Evolutionary conservation across 2,329 filamentous ascomycete genomes (phyloP).

Genomic region (Pyricularia grisea): DNA sequence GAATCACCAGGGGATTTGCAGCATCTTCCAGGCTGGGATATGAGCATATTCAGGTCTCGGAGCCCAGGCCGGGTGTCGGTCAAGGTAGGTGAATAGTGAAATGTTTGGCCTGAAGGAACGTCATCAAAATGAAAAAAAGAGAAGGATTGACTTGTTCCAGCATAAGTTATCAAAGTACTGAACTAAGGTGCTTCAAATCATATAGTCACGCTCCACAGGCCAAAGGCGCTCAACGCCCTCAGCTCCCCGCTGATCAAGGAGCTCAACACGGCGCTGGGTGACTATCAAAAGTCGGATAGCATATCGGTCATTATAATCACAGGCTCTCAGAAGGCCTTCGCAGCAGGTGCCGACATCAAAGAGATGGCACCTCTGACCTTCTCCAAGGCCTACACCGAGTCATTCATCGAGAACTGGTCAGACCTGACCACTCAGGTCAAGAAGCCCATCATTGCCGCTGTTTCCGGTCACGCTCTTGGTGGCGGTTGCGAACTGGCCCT

Average conservation of each 20-base stretch:
- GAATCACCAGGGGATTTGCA: slow-evolving; percentile 42
- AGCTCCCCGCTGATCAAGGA: slow-evolving; percentile 85
- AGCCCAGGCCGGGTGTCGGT: slow-evolving; percentile 80
- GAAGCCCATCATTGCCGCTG: slow-evolving; percentile 89
- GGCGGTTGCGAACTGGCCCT: slow-evolving; percentile 94
- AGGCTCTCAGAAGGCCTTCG: slow-evolving; percentile 83
- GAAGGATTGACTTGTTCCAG: neutral
- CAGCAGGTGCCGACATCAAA: slow-evolving; percentile 96
- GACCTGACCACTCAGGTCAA: slow-evolving; percentile 74
- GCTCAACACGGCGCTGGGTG: slow-evolving; percentile 68
- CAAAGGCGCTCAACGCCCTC: slow-evolving; percentile 91
- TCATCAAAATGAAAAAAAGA: neutral
- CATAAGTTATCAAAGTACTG: neutral
- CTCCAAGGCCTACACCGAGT: slow-evolving; percentile 72
- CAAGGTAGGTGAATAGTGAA: slow-evolving; percentile 51
- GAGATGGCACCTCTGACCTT: slow-evolving; percentile 95
- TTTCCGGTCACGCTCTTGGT: slow-evolving; percentile 89
- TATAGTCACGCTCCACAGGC: slow-evolving; percentile 82
- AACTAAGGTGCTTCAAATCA: neutral
- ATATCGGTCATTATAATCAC: slow-evolving; percentile 77
- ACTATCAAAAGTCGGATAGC: slow-evolving; percentile 59
- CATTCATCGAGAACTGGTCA: slow-evolving; percentile 96
- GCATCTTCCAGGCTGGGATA: slow-evolving; percentile 43
- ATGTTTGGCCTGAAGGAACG: neutral
- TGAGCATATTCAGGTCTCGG: slow-evolving; percentile 74